Evolutionary conservation across 352 stramenopile genomes (phyloP), one percentile per base, ranked within the genome.

Genomic region (Globisporangium sylvaticum): DNA sequence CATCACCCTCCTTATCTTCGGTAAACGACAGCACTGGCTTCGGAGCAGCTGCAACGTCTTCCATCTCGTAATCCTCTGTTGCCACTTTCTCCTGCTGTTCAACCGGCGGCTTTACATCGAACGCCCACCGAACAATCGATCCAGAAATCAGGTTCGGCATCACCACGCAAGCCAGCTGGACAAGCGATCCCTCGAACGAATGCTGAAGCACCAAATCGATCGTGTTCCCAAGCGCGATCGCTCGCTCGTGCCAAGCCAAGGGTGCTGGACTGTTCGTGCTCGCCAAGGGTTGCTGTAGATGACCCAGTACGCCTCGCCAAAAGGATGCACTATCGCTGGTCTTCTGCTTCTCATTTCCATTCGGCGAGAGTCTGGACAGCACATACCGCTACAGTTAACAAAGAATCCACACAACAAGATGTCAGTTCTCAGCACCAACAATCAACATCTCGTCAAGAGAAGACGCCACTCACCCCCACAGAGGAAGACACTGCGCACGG

Each of bases 71-170:
- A 44, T 78, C 69, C 58, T 77, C 65, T 27, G 66, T 48, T 1
- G 34, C 8, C 7, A 58, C 42, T 37, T 72, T 64, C 4, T 60
- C 39, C 20, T 58, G 22, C 22, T n/a, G n/a, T 20, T 78, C 53
- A 6, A 46, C 62, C 14, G 72, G 31, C 14, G 72, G 31, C 25
- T 75, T 77, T n/a, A 74, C 67, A 53, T 72, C 67, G 14, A 84
- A 80, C 32, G 74, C 70, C 77, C 77, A 84, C 9, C 68, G 72
- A 24, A 77, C 64, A 15, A 81, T 44, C 22, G 77, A 77, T 12
- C 56, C 32, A 7, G 72, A 73, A 34, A 80, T 56, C 18, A 80
- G 37, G 20, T 65, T 5, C 8, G 74, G 73, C 52, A 84, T 58
- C n/a, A 74, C 68, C 25, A 50, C 42, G 14, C 72, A 62, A 10